phyloP scores from a whole-genome alignment of 164 flowering plant species.

The Tinospora cordifolia region DNA sequence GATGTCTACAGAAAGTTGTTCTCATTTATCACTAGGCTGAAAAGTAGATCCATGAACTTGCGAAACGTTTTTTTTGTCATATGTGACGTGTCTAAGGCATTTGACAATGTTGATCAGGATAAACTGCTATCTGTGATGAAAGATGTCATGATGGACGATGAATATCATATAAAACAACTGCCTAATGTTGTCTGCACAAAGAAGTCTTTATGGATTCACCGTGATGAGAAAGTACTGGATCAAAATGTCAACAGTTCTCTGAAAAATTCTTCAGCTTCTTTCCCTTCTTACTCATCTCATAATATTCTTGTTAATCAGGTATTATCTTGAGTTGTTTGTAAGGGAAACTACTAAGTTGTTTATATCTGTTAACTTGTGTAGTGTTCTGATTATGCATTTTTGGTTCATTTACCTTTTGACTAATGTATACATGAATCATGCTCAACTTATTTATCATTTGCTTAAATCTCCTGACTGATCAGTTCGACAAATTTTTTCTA shows the following conservation, averaged over 20 bases:
- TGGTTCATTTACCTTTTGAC: neutral
- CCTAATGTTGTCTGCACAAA: conserved; percentile 40
- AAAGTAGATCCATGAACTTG: conserved; percentile 20
- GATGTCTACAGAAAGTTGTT: conserved; percentile 63
- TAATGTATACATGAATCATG: neutral
- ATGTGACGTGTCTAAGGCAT: conserved; percentile 83
- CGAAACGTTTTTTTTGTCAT: conserved; percentile 52
- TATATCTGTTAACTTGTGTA: neutral
- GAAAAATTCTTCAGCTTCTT: conserved; percentile 16
- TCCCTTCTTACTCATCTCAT: conserved; percentile 26
- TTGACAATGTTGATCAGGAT: conserved; percentile 78
- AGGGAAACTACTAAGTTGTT: neutral
- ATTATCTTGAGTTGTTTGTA: conserved; percentile 7
- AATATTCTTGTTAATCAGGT: conserved; percentile 61
- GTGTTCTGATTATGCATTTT: neutral
- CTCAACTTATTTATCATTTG: neutral
- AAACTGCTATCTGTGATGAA: conserved; percentile 63
- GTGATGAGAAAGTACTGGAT: conserved; percentile 21
- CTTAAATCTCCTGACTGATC: neutral
- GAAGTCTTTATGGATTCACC: conserved; percentile 34
- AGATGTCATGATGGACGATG: conserved; percentile 37
- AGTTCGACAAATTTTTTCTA: neutral
- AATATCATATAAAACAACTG: conserved; percentile 38
- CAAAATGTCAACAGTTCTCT: conserved; percentile 13
- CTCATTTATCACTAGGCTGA: conserved; percentile 46